Base-by-base conservation (phyloP, 805 yeast species). In the Gaillardinia entomophila region DNA sequence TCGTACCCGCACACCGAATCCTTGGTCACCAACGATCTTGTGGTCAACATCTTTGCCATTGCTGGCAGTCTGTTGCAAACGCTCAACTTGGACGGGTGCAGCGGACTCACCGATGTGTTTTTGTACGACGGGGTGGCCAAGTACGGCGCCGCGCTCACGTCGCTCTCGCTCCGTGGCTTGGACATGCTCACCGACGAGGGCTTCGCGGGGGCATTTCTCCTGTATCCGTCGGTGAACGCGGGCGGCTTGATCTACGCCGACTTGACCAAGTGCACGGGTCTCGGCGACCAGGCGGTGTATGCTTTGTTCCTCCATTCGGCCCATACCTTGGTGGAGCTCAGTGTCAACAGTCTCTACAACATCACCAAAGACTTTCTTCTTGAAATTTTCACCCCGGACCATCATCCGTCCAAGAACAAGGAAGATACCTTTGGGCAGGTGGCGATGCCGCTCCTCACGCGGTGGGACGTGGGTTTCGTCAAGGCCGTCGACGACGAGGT, bases 401-500 rank as follows among this genome's bases (percentile, higher is more conserved):
- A 33, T 3, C 48, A 46, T 32, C 46, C 40, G 11, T 35, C 40
- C 22, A 59, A 40, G 50, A 42, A 34, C 6, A 43, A 31, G 6
- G 42, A 36, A 4, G 26, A 26, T 4, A 34, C 12, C 13, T 55
- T 38, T 30, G 26, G 40, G 2, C 42, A 49, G 19, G 34, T 54
- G 6, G 24, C 42, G 6, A 63, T 77, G 27, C 84, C 88, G 2
- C 68, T 79, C 18, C 58, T 90, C 27, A 76, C 86, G 1, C 70
- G 75, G 22, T 45, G 85, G 12, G 92, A 90, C 53, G 50, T 79
- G 11, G 94, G 97, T 0, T 90, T 90, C 57, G 84, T 87, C 3
- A 65, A 94, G 25, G 65, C 77, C 14, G 72, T 86, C 10, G 87
- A 87, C 49, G 86, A 90, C 54, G 71, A 67, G 13, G 71, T 77